Evolutionary conservation across 1,284 basidiomycete species (phyloP), one percentile per base, ranked within the genome.

Genomic region (Trametes hirsuta): DNA sequence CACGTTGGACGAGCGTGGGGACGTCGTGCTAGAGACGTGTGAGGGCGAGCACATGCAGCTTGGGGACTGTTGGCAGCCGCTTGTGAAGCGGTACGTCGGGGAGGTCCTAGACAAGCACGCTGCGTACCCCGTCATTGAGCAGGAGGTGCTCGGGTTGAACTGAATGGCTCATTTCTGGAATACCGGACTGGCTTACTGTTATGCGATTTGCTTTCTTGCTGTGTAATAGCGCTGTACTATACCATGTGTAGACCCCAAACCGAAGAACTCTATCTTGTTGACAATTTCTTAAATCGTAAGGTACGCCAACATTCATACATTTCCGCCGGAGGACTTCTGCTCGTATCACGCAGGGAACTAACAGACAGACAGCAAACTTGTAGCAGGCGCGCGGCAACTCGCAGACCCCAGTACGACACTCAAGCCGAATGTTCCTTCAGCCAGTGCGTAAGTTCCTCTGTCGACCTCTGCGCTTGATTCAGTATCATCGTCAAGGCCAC

Each of bases 11-110:
- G 81, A 92, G 69, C 75, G 79, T 6, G 90, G 88, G 3, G 80
- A 75, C 2, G 79, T 97, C n/a, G 68, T 80, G 12, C 76, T 93
- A 34, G 81, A 81, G 51, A 81, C 81, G 30, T 98, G 95, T 72
- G 80, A 87, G 30, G 93, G 93, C 8, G 81, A 83, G 68, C 95
- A 97, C 72, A 97, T 98, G 95, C 81, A 91, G 57, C 76, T 97
- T 47, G 75, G 71, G 12, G 68, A 68, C 15, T 87, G 91, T 73
- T 87, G 87, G 88, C 74, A 84, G 69, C 74, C 74, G 9, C 66
- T 88, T 4, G 81, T 86, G 18, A 67, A 73, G 62, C 70, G 75
- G 47, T 86, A 77, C 64, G 76, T 77, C 11, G 72, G 72, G 15
- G 44, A 21, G 11, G 45, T 68, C 21, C 24, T 47, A 21, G 52